Evolutionary conservation across 331 rosid species (phyloP).

Genomic region (Quercus phellos): DNA sequence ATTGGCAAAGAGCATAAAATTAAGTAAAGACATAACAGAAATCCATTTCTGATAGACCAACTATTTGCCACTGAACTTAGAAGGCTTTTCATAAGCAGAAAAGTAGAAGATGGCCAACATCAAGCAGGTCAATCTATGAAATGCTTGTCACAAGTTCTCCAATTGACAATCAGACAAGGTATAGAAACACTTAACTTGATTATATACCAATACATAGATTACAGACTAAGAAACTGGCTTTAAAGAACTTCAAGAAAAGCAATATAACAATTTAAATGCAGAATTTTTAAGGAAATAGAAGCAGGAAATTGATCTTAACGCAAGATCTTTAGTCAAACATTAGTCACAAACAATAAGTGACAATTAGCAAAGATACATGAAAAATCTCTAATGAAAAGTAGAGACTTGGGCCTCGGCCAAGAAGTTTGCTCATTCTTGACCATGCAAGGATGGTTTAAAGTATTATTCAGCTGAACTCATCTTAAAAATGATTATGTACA

Average conservation of each 20-base stretch:
- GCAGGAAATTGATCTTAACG: background rate
- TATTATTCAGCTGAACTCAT: background rate
- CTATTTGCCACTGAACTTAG: background rate
- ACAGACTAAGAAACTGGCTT: background rate
- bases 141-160: background rate
- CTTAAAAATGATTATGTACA: background rate
- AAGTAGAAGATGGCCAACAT: conserved; percentile 9
- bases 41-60: conserved; percentile 2
- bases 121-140: background rate
- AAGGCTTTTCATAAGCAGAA: conserved; percentile 10
- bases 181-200: conserved; percentile 1
- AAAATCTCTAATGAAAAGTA: background rate
- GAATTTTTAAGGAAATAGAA: background rate
- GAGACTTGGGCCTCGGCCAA: background rate
- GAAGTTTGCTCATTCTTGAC: background rate
- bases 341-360: background rate
- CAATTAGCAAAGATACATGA: background rate
- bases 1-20: background rate
- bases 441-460: background rate
- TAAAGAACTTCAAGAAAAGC: conserved; percentile 10
- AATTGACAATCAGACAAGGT: background rate
- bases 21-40: conserved; percentile 6
- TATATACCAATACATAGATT: background rate
- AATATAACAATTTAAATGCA: background rate
- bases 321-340: background rate